These are phyloP conservation scores for Fabrea salina DNA, from an alignment of 169 alveolate species.

Conservation along the genomic window DNA sequence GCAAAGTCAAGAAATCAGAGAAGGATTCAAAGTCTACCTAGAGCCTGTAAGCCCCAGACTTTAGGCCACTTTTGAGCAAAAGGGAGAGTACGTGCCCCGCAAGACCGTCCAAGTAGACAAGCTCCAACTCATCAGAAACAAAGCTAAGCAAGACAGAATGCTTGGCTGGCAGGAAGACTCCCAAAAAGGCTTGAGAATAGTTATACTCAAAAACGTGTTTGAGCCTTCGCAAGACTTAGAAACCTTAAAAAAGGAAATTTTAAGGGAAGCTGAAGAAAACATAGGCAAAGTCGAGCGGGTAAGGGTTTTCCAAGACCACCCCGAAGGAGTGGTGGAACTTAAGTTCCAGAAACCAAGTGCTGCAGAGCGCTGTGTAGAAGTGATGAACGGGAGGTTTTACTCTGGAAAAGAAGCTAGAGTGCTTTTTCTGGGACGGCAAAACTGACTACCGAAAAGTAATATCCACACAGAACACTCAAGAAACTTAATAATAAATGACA, in stretches of 20 bases:
- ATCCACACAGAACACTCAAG: too few relatives aligned
- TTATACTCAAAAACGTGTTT: constrained; percentile 57
- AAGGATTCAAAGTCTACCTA: constrained; percentile 64
- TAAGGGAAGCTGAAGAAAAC: constrained; percentile 55
- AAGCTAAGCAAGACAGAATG: constrained; percentile 49
- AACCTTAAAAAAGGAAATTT: constrained; percentile 42
- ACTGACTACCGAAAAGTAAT: constrained; percentile 67
- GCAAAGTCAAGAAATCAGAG: constrained; percentile 67
- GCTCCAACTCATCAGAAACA: constrained; percentile 42
- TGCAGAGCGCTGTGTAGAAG: constrained; percentile 74
- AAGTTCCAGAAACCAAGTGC: constrained; percentile 54
- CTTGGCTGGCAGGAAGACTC: constrained; percentile 69
- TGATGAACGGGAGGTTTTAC: constrained; percentile 58
- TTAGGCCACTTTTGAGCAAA: constrained; percentile 56
- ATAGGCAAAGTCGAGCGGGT: constrained; percentile 56
- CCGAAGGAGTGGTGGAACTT: constrained; percentile 73
- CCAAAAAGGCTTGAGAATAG: constrained; percentile 65
- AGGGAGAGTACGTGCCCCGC: constrained; percentile 60
- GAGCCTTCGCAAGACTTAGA: constrained; percentile 39
- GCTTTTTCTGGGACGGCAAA: constrained; percentile 79
- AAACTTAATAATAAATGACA: too few relatives aligned
- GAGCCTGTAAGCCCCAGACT: constrained; percentile 48
- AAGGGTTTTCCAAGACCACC: constrained; percentile 64
- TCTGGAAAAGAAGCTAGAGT: constrained; percentile 59
- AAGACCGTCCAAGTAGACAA: constrained; percentile 55